Evolutionary conservation across 371 early-diverging fungal genomes (phyloP).

Genomic region (Parasitella parasitica): DNA sequence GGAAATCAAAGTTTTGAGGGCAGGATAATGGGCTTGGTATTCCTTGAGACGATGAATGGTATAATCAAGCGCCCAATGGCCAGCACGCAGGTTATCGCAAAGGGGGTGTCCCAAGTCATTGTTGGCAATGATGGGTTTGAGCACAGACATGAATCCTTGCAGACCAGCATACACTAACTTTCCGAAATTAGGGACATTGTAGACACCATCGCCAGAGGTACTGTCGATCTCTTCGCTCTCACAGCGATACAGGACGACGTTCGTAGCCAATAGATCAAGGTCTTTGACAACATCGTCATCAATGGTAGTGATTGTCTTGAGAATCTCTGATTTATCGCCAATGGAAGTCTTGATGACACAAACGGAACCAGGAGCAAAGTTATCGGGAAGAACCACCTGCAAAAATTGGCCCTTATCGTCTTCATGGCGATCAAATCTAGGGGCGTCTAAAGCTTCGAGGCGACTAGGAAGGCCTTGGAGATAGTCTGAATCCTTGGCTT

Average conservation of each 20-base stretch:
- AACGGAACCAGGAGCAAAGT: conserved; percentile 73
- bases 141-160: conserved; percentile 86
- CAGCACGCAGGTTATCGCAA: conserved; percentile 85
- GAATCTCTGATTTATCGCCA: conserved; percentile 46
- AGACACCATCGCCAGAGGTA: conserved; percentile 72
- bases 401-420: conserved; percentile 62
- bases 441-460: conserved; percentile 50
- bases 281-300: conserved; percentile 43
- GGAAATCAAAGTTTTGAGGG: conserved; percentile 38
- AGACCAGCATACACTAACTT: conserved; percentile 86
- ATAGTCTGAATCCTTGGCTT: conserved; percentile 17
- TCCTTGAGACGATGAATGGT: conserved; percentile 68
- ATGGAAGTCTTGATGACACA: conserved; percentile 67
- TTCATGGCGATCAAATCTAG: conserved; percentile 39
- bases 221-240: conserved; percentile 82
- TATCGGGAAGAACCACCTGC: conserved; percentile 58
- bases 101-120: conserved; percentile 95
- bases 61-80: conserved; percentile 93
- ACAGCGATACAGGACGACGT: conserved; percentile 82
- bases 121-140: conserved; percentile 68
- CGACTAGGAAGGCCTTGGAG: conserved; percentile 60
- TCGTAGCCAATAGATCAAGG: conserved; percentile 69
- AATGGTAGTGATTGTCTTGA: conserved; percentile 42
- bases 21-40: conserved; percentile 34
- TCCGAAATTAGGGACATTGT: conserved; percentile 86